Percentiles rank a stretch among this genome's conserved stretches.
Evolutionary conservation across 2,329 filamentous ascomycete genomes (phyloP).

Genomic region (Claviceps humidiphila): DNA sequence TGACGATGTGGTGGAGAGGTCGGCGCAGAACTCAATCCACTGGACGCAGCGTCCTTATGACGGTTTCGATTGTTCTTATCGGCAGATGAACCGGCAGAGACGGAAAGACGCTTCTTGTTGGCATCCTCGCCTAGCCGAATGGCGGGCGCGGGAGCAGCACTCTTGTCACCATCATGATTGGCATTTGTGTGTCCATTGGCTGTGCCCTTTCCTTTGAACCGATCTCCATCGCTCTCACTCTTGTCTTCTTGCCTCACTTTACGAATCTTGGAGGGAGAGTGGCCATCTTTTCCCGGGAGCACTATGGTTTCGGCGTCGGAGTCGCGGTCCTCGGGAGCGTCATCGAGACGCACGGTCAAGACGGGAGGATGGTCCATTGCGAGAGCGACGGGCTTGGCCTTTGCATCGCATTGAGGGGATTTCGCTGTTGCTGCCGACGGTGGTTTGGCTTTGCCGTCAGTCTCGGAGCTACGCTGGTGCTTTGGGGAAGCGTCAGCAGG

Average conservation of each 20-base stretch:
- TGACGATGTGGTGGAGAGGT: slow-evolving; percentile 34
- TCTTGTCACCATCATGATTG: slow-evolving; percentile 18
- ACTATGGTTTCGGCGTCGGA: slow-evolving; percentile 64
- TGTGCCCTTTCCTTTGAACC: slow-evolving; percentile 17
- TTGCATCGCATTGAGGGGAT: slow-evolving; percentile 8
- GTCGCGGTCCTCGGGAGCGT: slow-evolving; percentile 40
- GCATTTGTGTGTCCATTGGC: slow-evolving; percentile 20
- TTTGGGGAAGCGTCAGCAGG: slow-evolving; percentile 39
- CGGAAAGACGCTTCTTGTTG: slow-evolving; percentile 37
- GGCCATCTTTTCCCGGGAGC: slow-evolving; percentile 49
- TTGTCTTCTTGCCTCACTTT: slow-evolving; percentile 54
- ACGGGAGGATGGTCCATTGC: slow-evolving; percentile 1
- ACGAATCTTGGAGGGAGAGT: slow-evolving; percentile 49
- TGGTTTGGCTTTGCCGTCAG: slow-evolving; percentile 11
- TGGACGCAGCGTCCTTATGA: slow-evolving; percentile 36
- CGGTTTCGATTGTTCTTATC: slow-evolving; percentile 29
- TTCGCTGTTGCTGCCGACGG: slow-evolving; percentile 5
- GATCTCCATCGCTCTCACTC: slow-evolving; percentile 40
- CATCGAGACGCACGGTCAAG: slow-evolving; percentile 16
- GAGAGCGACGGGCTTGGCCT: neutral
- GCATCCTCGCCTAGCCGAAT: slow-evolving; percentile 19
- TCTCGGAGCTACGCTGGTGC: slow-evolving; percentile 20
- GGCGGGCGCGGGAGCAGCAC: slow-evolving; percentile 19
- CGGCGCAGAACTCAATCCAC: slow-evolving; percentile 45
- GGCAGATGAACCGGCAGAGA: slow-evolving; percentile 14